Evolutionary conservation across 441 rosid species (phyloP).

Genomic region (Gossypium davidsonii): DNA sequence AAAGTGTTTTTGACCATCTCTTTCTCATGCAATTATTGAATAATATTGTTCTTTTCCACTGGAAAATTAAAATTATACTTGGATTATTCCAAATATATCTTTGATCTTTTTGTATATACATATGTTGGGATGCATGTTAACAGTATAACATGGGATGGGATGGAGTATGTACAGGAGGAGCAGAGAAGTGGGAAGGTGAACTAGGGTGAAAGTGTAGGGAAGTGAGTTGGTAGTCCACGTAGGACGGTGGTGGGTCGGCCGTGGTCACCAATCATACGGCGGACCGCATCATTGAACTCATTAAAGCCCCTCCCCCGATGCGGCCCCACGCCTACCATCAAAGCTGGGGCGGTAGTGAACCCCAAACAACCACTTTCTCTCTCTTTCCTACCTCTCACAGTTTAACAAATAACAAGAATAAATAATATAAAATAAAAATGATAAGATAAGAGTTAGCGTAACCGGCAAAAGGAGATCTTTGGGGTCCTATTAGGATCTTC

Average conservation of each 20-base stretch:
- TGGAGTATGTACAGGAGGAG: not conserved
- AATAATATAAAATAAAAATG: not conserved
- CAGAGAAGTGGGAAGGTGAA: not conserved
- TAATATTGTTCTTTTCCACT: not conserved
- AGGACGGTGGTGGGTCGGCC: constrained; percentile 90
- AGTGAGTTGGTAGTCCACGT: constrained; percentile 42
- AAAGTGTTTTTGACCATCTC: not conserved
- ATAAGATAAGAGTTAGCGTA: constrained; percentile 39
- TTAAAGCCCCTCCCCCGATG: constrained; percentile 4
- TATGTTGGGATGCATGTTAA: not conserved
- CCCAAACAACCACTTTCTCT: not conserved
- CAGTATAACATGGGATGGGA: too few relatives aligned
- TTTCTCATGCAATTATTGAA: not conserved
- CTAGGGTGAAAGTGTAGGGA: constrained; percentile 13
- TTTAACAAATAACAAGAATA: not conserved
- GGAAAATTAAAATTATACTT: not conserved
- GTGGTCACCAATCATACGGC: constrained; percentile 64
- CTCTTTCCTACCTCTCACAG: not conserved
- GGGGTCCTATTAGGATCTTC: constrained; percentile 38
- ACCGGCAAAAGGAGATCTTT: constrained; percentile 39
- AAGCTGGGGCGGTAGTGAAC: constrained; percentile 59
- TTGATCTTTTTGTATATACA: not conserved
- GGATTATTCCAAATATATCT: not conserved
- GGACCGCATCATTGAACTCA: constrained; percentile 56
- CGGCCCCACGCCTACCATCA: constrained; percentile 37